A percentile compares a stretch with the other conserved stretches of the same genome.
These are phyloP conservation scores for Austroboletus rostrupii DNA, from an alignment of 1,284 basidiomycete species.

Conservation along the genomic window DNA sequence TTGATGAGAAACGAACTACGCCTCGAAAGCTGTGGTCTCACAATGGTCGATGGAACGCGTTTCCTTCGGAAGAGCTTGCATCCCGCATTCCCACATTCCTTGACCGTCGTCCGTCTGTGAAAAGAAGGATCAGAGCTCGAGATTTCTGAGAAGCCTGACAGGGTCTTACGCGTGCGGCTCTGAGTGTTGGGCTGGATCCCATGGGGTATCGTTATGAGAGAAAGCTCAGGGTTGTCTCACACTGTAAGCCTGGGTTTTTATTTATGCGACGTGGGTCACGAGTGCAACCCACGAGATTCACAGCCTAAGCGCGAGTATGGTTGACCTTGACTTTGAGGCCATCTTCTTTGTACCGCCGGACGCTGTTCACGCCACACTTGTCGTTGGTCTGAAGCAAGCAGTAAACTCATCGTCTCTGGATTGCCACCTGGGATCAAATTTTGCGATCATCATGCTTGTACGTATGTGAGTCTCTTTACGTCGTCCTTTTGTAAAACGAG, in stretches of 20 bases:
- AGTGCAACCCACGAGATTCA: not conserved
- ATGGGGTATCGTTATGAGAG: constrained; percentile 32
- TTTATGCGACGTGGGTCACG: not conserved
- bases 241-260: not conserved
- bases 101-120: constrained; percentile 1
- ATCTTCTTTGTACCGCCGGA: too few species aligned
- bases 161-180: not conserved
- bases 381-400: too few species aligned
- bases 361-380: too few species aligned
- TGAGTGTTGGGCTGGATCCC: constrained; percentile 13
- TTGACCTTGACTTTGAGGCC: not conserved
- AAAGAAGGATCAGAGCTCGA: not conserved
- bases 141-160: not conserved
- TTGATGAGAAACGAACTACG: not conserved
- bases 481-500: too few species aligned
- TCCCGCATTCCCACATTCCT: not conserved
- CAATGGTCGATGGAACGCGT: not conserved
- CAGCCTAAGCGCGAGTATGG: not conserved
- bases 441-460: too few species aligned
- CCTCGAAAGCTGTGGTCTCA: not conserved
- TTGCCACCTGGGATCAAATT: too few species aligned
- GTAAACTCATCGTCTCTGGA: too few species aligned
- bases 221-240: not conserved
- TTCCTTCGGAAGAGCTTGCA: not conserved
- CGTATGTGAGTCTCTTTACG: too few species aligned